Evolutionary conservation across 768 basidiomycete genomes (phyloP), one percentile per base, ranked within the genome.

Genomic region (Boletus pseudopeckii): DNA sequence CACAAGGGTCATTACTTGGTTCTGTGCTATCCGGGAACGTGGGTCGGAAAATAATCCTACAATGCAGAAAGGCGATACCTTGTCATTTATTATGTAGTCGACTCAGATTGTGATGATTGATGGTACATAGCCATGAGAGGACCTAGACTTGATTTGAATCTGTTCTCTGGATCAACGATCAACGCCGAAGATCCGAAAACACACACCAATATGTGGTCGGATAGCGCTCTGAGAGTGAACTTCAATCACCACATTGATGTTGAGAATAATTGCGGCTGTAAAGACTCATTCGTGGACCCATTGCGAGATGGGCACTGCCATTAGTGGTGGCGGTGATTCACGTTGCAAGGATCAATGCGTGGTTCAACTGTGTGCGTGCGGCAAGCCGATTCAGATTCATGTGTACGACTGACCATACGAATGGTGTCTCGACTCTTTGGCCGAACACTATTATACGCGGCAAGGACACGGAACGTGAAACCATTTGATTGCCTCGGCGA

Each of bases 1-100:
- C n/a, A n/a, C 78, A 77, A 65, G 91, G 91, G 60, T 87, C 84
- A 1, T 85, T 87, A 8, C 77, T 60, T 92, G 83, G 54, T 85
- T 74, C 51, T 86, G 80, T 15, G 86, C 90, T 59, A 98, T 18
- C 1, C 17, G 28, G 11, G 4, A 28, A 1, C 4, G 11, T 18
- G 26, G 7, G 11, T 28, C 3, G 10, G 17, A 28, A n/a, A 10
- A n/a, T 28, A 26, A 33, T 45, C 14, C 30, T 32, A 33, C 7
- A 15, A 5, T 15, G 18, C 28, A 14, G 28, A 45, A 30, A 45
- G 28, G 44, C 7, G 13, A 18, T 28, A 30, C 28, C 6, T 28
- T 14, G 13, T 9, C 13, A 13, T 45, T 32, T 14, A 13, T 30
- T 4, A 4, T 13, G 11, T 14, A 4, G 14, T 8, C 22, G 5